Base-by-base conservation (phyloP, 306 rosid genomes). In the Castanospermum australe region DNA sequence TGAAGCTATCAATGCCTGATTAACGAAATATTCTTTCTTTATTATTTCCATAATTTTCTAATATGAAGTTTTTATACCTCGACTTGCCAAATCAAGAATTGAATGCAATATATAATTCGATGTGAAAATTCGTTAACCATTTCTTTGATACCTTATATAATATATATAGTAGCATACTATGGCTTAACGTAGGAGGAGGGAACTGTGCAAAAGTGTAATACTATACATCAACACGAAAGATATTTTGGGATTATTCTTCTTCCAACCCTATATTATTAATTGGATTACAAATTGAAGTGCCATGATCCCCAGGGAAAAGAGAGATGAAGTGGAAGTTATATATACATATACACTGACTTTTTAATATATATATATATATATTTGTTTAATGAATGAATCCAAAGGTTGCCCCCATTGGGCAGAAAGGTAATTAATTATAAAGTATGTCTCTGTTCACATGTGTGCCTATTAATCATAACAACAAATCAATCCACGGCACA, bases 361-460 rank as follows among this genome's bases (percentile, higher is more conserved):
- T 10, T 24, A 56, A 25, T 1, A 63, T 15, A 7, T 8, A 45
- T 9, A 36, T 5, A 41, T 66, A 54, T 8, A 32, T 20, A 67
- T 28, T 10, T 65, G 32, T 41, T 14, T 38, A 13, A n/a, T 54
- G 82, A 45, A 32, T 60, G 75, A 71, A 61, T 79, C 79, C 75
- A 84, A 73, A 44, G 73, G 77, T 67, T 84, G 83, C 85, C 86
- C 74, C 48, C 64, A 78, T 75, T 75, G 79, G 35, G 44, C 69
- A 82, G 81, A 83, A 84, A 87, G 32, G 65, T 50, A 32, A 32
- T 78, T 85, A 73, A 82, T 21, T 57, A 78, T 75, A 60, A 60
- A 68, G 79, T 71, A 87, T 87, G 84, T 77, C 86, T 76, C 82
- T 66, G 79, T 85, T 89, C 97, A 91, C 94, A 86, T 88, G 97